A percentile compares a stretch with the other conserved stretches of the same genome.
Conservation (phyloP, 306 rosid species). For the Casuarina equisetifolia region DNA sequence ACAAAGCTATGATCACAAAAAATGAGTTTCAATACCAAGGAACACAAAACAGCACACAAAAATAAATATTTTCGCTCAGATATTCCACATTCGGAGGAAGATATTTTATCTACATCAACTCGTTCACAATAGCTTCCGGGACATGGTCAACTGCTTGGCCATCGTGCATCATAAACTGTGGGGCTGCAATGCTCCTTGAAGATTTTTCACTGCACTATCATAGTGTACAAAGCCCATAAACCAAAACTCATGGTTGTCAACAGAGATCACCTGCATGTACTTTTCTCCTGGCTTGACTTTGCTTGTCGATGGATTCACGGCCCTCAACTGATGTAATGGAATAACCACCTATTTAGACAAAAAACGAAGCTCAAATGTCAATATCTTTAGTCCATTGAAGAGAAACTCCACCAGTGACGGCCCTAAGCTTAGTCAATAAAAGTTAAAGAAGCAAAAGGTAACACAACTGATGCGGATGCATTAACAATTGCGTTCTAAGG, state of each 20-base stretch:
- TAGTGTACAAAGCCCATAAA: conserved; percentile 92
- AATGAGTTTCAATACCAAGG: conserved; percentile 2
- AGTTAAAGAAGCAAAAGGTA: neutral
- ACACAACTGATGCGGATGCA: too few species aligned
- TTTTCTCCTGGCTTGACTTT: conserved; percentile 73
- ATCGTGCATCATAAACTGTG: conserved; percentile 29
- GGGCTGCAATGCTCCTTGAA: conserved; percentile 63
- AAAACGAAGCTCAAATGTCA: conserved; percentile 7
- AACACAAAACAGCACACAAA: conserved; percentile 20
- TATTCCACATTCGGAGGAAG: conserved; percentile 24
- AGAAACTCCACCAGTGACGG: neutral
- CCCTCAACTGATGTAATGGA: conserved; percentile 87
- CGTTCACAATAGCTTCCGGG: conserved; percentile 10
- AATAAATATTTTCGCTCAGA: conserved; percentile 16
- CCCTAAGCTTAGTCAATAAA: neutral
- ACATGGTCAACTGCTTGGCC: conserved; percentile 16
- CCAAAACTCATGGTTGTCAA: conserved; percentile 98
- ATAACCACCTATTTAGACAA: conserved; percentile 64
- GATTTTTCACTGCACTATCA: conserved; percentile 76
- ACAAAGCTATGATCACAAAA: neutral
- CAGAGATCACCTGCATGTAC: conserved; percentile 78
- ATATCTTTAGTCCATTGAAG: conserved; percentile 4
- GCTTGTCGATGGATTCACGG: conserved; percentile 88
- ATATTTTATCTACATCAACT: conserved; percentile 31
- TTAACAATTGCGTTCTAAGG: too few species aligned